Base-by-base conservation (phyloP, 345 rosid genomes). In the Cochlearia excelsa region DNA sequence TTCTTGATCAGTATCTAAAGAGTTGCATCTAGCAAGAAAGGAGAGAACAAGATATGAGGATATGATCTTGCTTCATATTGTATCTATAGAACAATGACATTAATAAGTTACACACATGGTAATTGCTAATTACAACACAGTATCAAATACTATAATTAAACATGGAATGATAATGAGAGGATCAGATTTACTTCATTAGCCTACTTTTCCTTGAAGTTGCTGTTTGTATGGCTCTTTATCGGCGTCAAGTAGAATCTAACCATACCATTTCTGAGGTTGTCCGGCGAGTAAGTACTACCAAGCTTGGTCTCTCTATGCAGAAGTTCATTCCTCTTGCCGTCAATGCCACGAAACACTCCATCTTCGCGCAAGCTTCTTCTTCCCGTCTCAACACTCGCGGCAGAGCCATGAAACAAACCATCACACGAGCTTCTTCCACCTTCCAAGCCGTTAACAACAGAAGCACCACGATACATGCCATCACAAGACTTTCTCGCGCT, bases 191-290 rank as follows among this genome's bases (percentile, higher is more conserved):
- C 46, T 65, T 52, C 65, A 65, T 40, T 40, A 71, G 34, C 79
- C 84, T 77, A 72, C 73, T 75, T 71, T 75, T 87, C 60, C 86
- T 82, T 30, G 95, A 77, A 16, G 66, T 81, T 78, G 74, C 79
- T 81, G 58, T 77, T 75, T 51, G 58, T 65, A 33, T 79, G 74
- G 72, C 71, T 79, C 76, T 74, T 80, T 65, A 73, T 51, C 16
- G 92, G 92, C 9, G 84, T 80, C 81, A 83, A 79, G 75, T 82
- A 84, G 68, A 84, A 87, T 71, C 85, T 68, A 47, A 84, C 75
- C 54, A 84, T 39, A 8, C 89, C 83, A 66, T 81, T 84, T 60
- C 76, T 83, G 51, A 66, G 67, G 54, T 61, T 72, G 4, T 72
- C 61, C 4, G 75, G 63, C 9, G 71, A 40, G 45, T 61, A 66